phyloP scores from a whole-genome alignment of 176 grass and related monocot species.

The Hordeum vulgare region MorexV3_pseudomolecules_assembly NC_058519.1:574832529-574833028 shows the following conservation, averaged over 20 bases:
- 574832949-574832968: slow-evolving; percentile 62
- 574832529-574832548: slow-evolving; percentile 39
- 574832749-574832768: slow-evolving; percentile 74
- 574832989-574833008: slow-evolving; percentile 71
- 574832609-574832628: slow-evolving; percentile 44
- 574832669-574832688: slow-evolving; percentile 67
- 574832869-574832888: slow-evolving; percentile 78
- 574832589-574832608: slow-evolving; percentile 33
- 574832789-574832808: slow-evolving; percentile 76
- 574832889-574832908: slow-evolving; percentile 41
- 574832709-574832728: slow-evolving; percentile 61
- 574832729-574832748: slow-evolving; percentile 44
- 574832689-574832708: slow-evolving; percentile 53
- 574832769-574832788: slow-evolving; percentile 65
- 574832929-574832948: slow-evolving; percentile 75
- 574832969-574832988: slow-evolving; percentile 65
- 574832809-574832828: slow-evolving; percentile 49
- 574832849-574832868: slow-evolving; percentile 76
- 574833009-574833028: slow-evolving; percentile 93
- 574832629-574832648: slow-evolving; percentile 54
- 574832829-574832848: slow-evolving; percentile 52
- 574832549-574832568: slow-evolving; percentile 56
- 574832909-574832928: slow-evolving; percentile 86
- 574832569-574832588: slow-evolving; percentile 59
- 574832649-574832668: slow-evolving; percentile 47